Evolutionary conservation across 345 rosid genomes (phyloP).

Genomic region (Raphanus raphanistrum): DNA sequence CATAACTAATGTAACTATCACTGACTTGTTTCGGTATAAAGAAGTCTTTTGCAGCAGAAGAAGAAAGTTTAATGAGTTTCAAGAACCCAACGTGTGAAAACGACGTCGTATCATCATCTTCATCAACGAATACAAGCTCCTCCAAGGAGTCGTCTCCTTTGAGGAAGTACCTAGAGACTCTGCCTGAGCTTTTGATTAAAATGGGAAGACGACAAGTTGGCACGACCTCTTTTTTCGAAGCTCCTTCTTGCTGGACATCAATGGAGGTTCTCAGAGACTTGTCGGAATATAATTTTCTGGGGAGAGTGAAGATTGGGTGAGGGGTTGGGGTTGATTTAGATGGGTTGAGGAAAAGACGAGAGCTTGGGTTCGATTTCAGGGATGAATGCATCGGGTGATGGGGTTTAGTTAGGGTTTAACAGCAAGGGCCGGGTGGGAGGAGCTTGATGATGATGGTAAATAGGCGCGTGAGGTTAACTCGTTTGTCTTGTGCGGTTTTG

Average conservation of each 20-base stretch:
- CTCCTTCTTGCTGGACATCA: conserved; percentile 10
- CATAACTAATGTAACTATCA: conserved; percentile 60
- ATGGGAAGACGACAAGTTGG: conserved; percentile 18
- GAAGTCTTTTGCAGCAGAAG: conserved; percentile 55
- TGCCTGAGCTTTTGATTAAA: conserved; percentile 14
- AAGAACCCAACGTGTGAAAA: conserved; percentile 24
- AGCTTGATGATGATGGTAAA: neutral
- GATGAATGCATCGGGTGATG: conserved; percentile 16
- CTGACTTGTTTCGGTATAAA: conserved; percentile 76
- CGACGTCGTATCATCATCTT: conserved; percentile 16
- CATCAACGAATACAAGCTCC: neutral
- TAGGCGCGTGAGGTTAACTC: conserved; percentile 1
- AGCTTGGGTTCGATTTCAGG: conserved; percentile 8
- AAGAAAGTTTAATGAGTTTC: conserved; percentile 42
- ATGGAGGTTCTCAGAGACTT: conserved; percentile 32
- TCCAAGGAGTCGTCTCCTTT: neutral
- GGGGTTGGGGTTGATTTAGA: conserved; percentile 2
- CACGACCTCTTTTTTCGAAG: conserved; percentile 4
- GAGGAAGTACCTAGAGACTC: conserved; percentile 28
- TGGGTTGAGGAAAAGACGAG: conserved; percentile 21
- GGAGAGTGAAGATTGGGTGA: conserved; percentile 7
- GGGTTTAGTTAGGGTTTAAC: neutral
- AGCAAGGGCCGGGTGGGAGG: neutral
- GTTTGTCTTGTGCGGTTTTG: neutral
- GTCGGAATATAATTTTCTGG: neutral